Evolutionary conservation across 352 stramenopile genomes (phyloP).

Genomic region (Salisapilia sapeloensis): DNA sequence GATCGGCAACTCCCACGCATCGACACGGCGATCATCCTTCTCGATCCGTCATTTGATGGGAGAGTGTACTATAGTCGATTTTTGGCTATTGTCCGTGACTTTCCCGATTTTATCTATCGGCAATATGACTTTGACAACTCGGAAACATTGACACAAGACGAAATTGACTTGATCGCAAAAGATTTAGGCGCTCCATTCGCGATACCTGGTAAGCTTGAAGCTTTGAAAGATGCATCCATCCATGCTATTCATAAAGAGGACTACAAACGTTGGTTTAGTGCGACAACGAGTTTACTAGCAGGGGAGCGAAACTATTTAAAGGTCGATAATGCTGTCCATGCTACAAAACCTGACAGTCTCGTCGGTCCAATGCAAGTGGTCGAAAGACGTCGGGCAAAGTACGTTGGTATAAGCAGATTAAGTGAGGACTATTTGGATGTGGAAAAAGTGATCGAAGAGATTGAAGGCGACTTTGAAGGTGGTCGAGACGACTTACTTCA

Average conservation of each 20-base stretch:
- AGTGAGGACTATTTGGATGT: conserved; percentile 82
- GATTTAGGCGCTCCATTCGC: conserved; percentile 37
- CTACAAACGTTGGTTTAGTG: conserved; percentile 38
- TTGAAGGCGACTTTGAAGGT: conserved; percentile 73
- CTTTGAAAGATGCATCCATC: conserved; percentile 14
- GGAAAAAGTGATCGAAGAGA: conserved; percentile 39
- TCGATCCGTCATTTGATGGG: conserved; percentile 69
- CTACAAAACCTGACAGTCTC: conserved; percentile 83
- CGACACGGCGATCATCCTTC: conserved; percentile 41
- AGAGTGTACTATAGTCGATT: conserved; percentile 68
- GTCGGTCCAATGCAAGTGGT: conserved; percentile 80
- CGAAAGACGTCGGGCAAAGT: conserved; percentile 85
- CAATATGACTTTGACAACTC: conserved; percentile 65
- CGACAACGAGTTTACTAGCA: conserved; percentile 41
- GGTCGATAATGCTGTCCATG: conserved; percentile 88
- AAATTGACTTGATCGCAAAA: conserved; percentile 49
- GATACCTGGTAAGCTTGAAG: conserved; percentile 11
- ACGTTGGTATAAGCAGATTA: conserved; percentile 84
- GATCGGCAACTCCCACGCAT: conserved; percentile 55
- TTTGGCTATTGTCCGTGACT: conserved; percentile 12
- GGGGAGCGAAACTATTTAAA: conserved; percentile 39
- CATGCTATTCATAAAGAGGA: conserved; percentile 23
- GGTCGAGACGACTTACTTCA: conserved; percentile 41
- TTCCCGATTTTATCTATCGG: conserved; percentile 40
- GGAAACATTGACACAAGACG: conserved; percentile 23